Evolutionary conservation across 176 grass and related monocot species (phyloP).

Genomic region (Cenchrus fungigraminus): DNA sequence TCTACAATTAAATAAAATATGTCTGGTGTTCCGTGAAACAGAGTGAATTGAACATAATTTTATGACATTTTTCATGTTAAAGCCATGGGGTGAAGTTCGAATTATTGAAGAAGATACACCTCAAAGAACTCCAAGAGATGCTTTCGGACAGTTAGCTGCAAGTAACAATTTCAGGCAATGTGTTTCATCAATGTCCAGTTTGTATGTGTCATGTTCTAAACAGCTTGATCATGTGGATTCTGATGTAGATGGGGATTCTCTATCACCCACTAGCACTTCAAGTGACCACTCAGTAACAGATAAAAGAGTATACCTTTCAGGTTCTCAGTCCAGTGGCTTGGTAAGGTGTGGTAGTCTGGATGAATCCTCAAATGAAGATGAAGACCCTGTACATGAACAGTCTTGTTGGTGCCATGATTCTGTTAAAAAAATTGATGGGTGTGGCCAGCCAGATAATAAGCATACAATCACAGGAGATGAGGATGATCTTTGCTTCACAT

Average conservation of each 20-base stretch:
- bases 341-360: slow-evolving; percentile 12
- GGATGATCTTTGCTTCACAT: slow-evolving; percentile 37
- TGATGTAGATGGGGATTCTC: slow-evolving; percentile 56
- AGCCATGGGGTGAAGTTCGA: slow-evolving; percentile 92
- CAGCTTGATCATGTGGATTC: slow-evolving; percentile 51
- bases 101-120: slow-evolving; percentile 89
- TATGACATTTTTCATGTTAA: slow-evolving; percentile 39
- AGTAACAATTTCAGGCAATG: slow-evolving; percentile 49
- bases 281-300: slow-evolving; percentile 66
- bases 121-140: slow-evolving; percentile 81
- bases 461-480: slow-evolving; percentile 32
- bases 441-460: slow-evolving; percentile 48
- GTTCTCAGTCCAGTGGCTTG: slow-evolving; percentile 51
- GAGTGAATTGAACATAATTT: slow-evolving; percentile 16
- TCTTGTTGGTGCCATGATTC: slow-evolving; percentile 34
- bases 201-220: slow-evolving; percentile 42
- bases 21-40: slow-evolving; percentile 4
- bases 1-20: slow-evolving; percentile 20
- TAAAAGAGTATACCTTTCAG: slow-evolving; percentile 47
- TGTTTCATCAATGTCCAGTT: slow-evolving; percentile 43
- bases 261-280: slow-evolving; percentile 53
- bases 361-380: slow-evolving; percentile 56
- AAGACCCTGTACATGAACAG: slow-evolving; percentile 50
- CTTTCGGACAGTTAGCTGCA: slow-evolving; percentile 81
- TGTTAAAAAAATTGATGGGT: slow-evolving; percentile 30